These are phyloP conservation scores for Solanum dulcamara DNA, from an alignment of 257 asterid species.

Conservation along the genomic window DNA sequence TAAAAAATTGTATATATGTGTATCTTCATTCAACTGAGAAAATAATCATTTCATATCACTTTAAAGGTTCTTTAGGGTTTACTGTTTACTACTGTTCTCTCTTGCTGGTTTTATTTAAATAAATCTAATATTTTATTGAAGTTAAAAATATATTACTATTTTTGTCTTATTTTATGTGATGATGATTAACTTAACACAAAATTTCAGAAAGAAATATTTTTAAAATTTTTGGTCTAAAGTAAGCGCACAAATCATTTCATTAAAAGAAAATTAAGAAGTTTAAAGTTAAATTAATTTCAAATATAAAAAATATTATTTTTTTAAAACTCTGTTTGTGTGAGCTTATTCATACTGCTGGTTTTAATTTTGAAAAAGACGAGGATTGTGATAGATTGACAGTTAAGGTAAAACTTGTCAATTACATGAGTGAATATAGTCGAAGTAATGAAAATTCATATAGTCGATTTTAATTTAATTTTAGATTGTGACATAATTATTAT, in stretches of 20 bases:
- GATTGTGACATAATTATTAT: not conserved
- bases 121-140: not conserved
- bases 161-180: not conserved
- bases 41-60: not conserved
- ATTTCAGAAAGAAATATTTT: not conserved
- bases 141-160: not conserved
- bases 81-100: not conserved
- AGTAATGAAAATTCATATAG: not conserved
- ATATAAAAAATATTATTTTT: not conserved
- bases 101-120: not conserved
- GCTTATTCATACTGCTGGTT: not conserved
- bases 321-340: not conserved
- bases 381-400: not conserved
- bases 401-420: not conserved
- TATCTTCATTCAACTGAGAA: not conserved
- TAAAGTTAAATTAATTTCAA: not conserved
- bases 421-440: not conserved
- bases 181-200: not conserved
- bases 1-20: not conserved
- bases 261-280: too few species aligned
- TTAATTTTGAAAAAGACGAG: not conserved
- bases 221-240: not conserved
- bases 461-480: not conserved
- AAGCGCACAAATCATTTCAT: not conserved
- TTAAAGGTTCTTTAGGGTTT: not conserved